Percentiles rank a stretch among this genome's conserved stretches.
Conservation (phyloP, 768 basidiomycete genomes). For the Russula foetens region DNA sequence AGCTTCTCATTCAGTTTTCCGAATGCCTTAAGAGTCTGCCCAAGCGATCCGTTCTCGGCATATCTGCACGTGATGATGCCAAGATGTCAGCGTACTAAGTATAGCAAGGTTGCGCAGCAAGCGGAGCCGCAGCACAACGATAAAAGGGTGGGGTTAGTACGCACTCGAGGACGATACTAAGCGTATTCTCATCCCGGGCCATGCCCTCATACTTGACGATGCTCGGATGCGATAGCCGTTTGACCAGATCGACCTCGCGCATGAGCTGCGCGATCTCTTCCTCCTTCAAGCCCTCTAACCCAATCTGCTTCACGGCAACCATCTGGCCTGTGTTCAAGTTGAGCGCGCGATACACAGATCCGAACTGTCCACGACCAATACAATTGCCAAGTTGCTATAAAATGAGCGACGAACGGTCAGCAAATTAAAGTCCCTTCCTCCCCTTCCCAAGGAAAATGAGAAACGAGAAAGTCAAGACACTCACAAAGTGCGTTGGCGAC, state of each 20-base stretch:
- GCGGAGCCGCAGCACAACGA: not conserved
- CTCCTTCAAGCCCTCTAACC: slow-evolving; percentile 83
- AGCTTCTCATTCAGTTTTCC: slow-evolving; percentile 89
- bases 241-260: slow-evolving; percentile 90
- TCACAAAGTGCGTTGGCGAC: slow-evolving; percentile 71
- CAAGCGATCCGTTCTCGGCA: slow-evolving; percentile 93
- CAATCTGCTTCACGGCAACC: slow-evolving; percentile 98
- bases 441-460: not conserved
- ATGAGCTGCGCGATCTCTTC: slow-evolving; percentile 86
- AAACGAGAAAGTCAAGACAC: slow-evolving; percentile 21
- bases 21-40: slow-evolving; percentile 87
- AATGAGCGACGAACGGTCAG: not conserved
- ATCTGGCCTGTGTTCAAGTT: slow-evolving; percentile 93
- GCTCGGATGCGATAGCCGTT: slow-evolving; percentile 85
- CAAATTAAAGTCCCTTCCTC: not conserved
- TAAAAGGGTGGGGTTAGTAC: slow-evolving; percentile 27
- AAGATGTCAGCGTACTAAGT: not conserved
- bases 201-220: slow-evolving; percentile 98
- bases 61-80: slow-evolving; percentile 46
- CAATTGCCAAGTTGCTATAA: slow-evolving; percentile 93
- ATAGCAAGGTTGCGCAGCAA: not conserved
- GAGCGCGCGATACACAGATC: slow-evolving; percentile 89
- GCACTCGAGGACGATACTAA: slow-evolving; percentile 93
- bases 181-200: slow-evolving; percentile 77
- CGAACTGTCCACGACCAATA: slow-evolving; percentile 95